Evolutionary conservation across 2,329 filamentous ascomycete species (phyloP), one percentile per base, ranked within the genome.

Genomic region (Dactylellina cionopaga): DNA sequence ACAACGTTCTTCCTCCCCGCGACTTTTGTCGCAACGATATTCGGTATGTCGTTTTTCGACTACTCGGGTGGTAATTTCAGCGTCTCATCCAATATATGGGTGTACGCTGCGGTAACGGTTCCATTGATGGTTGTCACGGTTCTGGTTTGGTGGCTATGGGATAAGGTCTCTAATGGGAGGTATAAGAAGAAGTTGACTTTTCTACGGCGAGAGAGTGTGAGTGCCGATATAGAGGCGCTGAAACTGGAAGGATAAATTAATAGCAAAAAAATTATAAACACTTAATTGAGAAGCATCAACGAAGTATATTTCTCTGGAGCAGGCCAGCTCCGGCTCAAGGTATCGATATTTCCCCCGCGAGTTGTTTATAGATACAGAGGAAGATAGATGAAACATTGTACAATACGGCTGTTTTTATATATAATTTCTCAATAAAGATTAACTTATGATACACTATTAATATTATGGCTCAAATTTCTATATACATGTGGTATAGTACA

Each of bases 381-480:
- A n/a, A n/a, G n/a, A n/a, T n/a, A n/a, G n/a, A n/a, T n/a, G n/a
- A n/a, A n/a, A n/a, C n/a, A n/a, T n/a, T n/a, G n/a, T n/a, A n/a
- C n/a, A n/a, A n/a, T n/a, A n/a, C n/a, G n/a, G n/a, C n/a, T n/a
- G n/a, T n/a, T n/a, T n/a, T n/a, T n/a, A n/a, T n/a, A n/a, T n/a
- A n/a, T n/a, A n/a, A n/a, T n/a, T n/a, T n/a, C n/a, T n/a, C n/a
- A n/a, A n/a, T n/a, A n/a, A n/a, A n/a, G n/a, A n/a, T n/a, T n/a
- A n/a, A n/a, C n/a, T n/a, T n/a, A n/a, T n/a, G n/a, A n/a, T 37
- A 3, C 33, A 10, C 9, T 10, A 37, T 37, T 3, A 37, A 43
- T 43, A 2, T 5, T 13, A 43, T 43, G 15, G 22, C 9, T 43
- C 74, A 80, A 17, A 43, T 43, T 33, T 33, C 6, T 43, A 43